A percentile compares a stretch with the other conserved stretches of the same genome.
phyloP scores from a whole-genome alignment of 2,329 filamentous ascomycete genomes.

The Truncatella angustata region DNA sequence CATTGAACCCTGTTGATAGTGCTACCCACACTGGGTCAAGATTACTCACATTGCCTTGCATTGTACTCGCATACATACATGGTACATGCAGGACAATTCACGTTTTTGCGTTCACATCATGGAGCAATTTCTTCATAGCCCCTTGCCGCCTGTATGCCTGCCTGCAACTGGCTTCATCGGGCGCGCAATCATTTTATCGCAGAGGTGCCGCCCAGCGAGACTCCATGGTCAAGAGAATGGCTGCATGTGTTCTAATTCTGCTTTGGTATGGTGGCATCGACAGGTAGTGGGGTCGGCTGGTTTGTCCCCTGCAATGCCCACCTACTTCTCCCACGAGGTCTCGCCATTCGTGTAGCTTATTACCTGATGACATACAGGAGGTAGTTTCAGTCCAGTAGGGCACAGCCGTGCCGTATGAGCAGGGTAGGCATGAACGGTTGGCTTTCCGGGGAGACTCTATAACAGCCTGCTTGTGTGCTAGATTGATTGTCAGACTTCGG shows the following conservation, averaged over 20 bases:
- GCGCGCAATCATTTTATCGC: background rate
- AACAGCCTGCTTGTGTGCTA: too few relatives aligned
- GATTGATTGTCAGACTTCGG: too few relatives aligned
- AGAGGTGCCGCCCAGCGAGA: background rate
- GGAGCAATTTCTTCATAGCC: background rate
- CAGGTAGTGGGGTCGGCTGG: conserved; percentile 11
- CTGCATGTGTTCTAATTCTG: conserved; percentile 12
- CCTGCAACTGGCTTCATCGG: background rate
- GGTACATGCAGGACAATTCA: conserved; percentile 3
- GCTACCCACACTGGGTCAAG: background rate
- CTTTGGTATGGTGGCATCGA: conserved; percentile 10
- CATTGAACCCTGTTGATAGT: background rate
- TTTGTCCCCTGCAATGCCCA: conserved; percentile 17
- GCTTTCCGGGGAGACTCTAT: background rate
- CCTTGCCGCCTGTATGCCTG: conserved; percentile 4
- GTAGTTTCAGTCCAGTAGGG: background rate
- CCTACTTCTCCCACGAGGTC: conserved; percentile 19
- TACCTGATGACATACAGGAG: conserved; percentile 8
- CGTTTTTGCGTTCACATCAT: conserved; percentile 6
- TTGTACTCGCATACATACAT: background rate
- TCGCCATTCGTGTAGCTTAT: conserved; percentile 25
- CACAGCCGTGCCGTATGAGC: too few relatives aligned
- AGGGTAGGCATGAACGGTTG: too few relatives aligned
- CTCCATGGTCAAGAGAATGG: conserved; percentile 9
- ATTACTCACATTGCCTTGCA: background rate